Evolutionary conservation across 139 green algal genomes (phyloP).

Genomic region (Pseudopediastrum boryanum): DNA sequence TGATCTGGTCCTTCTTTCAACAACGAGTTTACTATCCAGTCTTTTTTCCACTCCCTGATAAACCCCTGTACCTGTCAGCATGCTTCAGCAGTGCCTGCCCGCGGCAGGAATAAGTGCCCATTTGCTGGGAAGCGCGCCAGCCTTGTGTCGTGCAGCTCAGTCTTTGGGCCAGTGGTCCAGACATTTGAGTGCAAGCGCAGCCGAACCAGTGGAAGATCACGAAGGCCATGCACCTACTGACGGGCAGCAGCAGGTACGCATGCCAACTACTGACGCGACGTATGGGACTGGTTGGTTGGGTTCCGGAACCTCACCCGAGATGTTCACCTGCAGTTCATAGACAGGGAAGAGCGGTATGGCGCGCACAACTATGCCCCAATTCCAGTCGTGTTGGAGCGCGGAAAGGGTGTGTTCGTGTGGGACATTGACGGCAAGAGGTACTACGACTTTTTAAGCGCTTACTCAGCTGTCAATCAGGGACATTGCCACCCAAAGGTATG

Average conservation of each 20-base stretch:
- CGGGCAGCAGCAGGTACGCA: slow-evolving; percentile 4
- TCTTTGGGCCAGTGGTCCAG: no score
- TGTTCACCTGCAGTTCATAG: slow-evolving; percentile 71
- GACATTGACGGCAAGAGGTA: slow-evolving; percentile 84
- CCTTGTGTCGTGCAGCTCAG: no score
- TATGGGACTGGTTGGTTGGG: not conserved
- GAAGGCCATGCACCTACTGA: not conserved
- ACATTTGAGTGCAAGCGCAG: no score
- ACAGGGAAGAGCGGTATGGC: slow-evolving; percentile 79
- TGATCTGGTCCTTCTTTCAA: no score
- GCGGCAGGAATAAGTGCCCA: no score
- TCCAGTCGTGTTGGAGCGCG: slow-evolving; percentile 82
- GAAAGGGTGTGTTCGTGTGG: slow-evolving; percentile 82
- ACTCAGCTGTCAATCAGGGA: slow-evolving; percentile 96
- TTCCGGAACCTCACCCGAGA: not conserved
- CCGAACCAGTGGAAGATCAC: no score
- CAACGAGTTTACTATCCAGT: no score
- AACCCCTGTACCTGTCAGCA: no score
- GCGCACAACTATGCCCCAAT: slow-evolving; percentile 94
- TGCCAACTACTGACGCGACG: no score
- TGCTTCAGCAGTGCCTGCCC: no score
- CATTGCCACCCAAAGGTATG: slow-evolving; percentile 94
- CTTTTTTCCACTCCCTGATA: no score
- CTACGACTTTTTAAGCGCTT: slow-evolving; percentile 90
- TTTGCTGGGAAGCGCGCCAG: no score